Conservation (phyloP, 371 early-diverging fungal genomes). For the Haplosporangium sp. region DNA sequence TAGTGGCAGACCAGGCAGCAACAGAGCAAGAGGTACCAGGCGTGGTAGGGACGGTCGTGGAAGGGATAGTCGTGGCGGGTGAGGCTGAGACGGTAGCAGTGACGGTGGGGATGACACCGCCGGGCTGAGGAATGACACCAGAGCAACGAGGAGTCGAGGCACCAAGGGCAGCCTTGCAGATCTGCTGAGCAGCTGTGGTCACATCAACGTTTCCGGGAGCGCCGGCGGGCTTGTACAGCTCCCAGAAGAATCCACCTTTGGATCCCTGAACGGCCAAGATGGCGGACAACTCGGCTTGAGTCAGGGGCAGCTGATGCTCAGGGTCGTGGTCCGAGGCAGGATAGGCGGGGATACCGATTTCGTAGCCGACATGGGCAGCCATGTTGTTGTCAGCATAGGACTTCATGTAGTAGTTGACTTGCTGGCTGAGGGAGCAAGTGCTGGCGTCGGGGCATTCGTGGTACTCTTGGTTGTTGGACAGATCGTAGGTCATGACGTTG, state of each 20-base stretch:
- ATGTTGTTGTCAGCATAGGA: slow-evolving; percentile 45
- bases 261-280: slow-evolving; percentile 47
- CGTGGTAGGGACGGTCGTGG: slow-evolving; percentile 26
- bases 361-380: slow-evolving; percentile 50
- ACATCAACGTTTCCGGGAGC: slow-evolving; percentile 36
- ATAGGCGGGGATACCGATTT: slow-evolving; percentile 56
- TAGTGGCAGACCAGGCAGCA: slow-evolving; percentile 53
- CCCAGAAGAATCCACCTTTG: slow-evolving; percentile 57
- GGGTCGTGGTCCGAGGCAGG: slow-evolving; percentile 48
- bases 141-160: slow-evolving; percentile 50
- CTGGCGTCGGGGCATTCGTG: slow-evolving; percentile 45
- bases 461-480: slow-evolving; percentile 48
- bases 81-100: slow-evolving; percentile 8
- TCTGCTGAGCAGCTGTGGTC: slow-evolving; percentile 42
- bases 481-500: slow-evolving; percentile 56
- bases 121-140: slow-evolving; percentile 47
- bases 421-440: slow-evolving; percentile 46
- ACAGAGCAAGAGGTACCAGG: slow-evolving; percentile 19
- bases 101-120: slow-evolving; percentile 17
- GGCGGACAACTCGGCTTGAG: slow-evolving; percentile 37
- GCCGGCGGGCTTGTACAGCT: slow-evolving; percentile 48
- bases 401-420: slow-evolving; percentile 55
- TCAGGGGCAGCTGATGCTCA: slow-evolving; percentile 50
- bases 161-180: slow-evolving; percentile 56
- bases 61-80: slow-evolving; percentile 9